phyloP scores from a whole-genome alignment of 1,139 yeast genomes.

The Spathaspora sp. region DNA sequence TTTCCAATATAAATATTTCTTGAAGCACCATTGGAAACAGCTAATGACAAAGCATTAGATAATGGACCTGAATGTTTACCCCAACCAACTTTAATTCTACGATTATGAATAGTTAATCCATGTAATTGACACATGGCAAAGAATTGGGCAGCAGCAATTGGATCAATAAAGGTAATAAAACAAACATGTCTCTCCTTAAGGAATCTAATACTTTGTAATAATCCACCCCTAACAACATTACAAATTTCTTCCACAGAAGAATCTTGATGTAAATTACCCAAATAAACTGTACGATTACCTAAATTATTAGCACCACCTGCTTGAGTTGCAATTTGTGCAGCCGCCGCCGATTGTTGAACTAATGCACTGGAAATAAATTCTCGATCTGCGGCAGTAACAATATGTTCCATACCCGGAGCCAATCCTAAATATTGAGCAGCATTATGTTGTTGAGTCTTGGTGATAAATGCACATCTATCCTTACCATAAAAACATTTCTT shows the following conservation, averaged over 20 bases:
- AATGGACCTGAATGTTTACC: slow-evolving; percentile 93
- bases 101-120: slow-evolving; percentile 76
- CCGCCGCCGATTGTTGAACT: slow-evolving; percentile 68
- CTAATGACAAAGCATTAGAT: slow-evolving; percentile 74
- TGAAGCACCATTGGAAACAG: slow-evolving; percentile 92
- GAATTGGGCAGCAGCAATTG: slow-evolving; percentile 91
- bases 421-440: slow-evolving; percentile 94
- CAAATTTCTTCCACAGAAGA: slow-evolving; percentile 90
- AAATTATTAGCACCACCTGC: slow-evolving; percentile 78
- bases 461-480: slow-evolving; percentile 71
- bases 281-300: slow-evolving; percentile 89
- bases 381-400: slow-evolving; percentile 77
- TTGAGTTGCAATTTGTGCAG: slow-evolving; percentile 70
- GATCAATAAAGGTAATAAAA: slow-evolving; percentile 87
- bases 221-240: slow-evolving; percentile 91
- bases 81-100: slow-evolving; percentile 90
- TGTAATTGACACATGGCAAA: slow-evolving; percentile 85
- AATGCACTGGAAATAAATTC: slow-evolving; percentile 59
- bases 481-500: slow-evolving; percentile 62
- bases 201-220: slow-evolving; percentile 70
- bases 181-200: slow-evolving; percentile 84
- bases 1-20: slow-evolving; percentile 89
- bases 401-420: slow-evolving; percentile 86
- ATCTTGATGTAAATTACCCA: slow-evolving; percentile 84
- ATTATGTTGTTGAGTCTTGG: slow-evolving; percentile 94